Evolutionary conservation across 2,329 filamentous ascomycete genomes (phyloP).

Genomic region (Dryadomyces quercus-mongolicae): DNA sequence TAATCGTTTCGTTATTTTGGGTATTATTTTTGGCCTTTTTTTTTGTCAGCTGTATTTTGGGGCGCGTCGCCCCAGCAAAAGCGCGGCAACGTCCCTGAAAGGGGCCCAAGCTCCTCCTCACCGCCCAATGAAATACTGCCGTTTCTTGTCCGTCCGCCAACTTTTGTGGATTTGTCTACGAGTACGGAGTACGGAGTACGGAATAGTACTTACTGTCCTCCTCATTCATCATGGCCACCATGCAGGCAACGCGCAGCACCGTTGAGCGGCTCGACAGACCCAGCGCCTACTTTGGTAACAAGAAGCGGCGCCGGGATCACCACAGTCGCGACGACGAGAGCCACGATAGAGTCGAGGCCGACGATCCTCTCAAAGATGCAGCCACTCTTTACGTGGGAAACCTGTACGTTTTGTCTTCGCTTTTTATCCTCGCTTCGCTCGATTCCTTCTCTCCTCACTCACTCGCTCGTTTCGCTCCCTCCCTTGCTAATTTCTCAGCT

Average conservation of each 20-base stretch:
- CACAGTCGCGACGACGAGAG: constrained; percentile 45
- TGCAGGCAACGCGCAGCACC: constrained; percentile 51
- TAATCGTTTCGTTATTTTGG: not conserved
- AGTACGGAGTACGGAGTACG: too few species aligned
- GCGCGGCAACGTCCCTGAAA: not conserved
- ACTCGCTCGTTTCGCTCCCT: too few species aligned
- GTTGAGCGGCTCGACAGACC: constrained; percentile 89
- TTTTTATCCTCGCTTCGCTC: too few species aligned
- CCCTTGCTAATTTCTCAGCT: constrained; percentile 33
- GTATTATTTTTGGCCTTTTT: not conserved
- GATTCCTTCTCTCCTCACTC: too few species aligned
- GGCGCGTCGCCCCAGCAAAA: constrained; percentile 3
- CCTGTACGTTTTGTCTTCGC: constrained; percentile 47
- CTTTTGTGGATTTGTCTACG: not conserved
- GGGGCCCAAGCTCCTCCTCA: constrained; percentile 8
- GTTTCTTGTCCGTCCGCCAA: too few species aligned
- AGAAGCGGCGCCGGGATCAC: constrained; percentile 58
- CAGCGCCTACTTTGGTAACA: constrained; percentile 81
- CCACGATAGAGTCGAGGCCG: constrained; percentile 39
- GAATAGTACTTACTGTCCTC: too few species aligned
- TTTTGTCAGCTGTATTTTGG: constrained; percentile 1
- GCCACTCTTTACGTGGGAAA: constrained; percentile 98
- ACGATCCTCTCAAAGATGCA: constrained; percentile 74
- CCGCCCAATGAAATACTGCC: not conserved
- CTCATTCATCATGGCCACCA: not conserved